Conservation (phyloP, 371 early-diverging fungal genomes). For the Dichotomocladium elegans region DNA sequence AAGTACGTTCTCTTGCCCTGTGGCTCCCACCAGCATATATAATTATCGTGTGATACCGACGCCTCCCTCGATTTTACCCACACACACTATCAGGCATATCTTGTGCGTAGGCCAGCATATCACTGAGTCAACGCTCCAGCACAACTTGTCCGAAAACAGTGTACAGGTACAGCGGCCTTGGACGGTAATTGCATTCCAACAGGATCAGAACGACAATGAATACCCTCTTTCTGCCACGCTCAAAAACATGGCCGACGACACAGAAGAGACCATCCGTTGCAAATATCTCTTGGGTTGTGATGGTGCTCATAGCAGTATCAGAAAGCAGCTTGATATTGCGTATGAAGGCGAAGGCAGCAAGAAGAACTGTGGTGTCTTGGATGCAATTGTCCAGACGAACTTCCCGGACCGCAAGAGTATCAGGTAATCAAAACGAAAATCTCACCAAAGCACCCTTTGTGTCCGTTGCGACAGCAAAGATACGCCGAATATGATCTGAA, state of each 20-base stretch:
- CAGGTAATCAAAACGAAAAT: conserved; percentile 18
- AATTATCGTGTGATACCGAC: not conserved
- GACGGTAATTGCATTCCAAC: conserved; percentile 19
- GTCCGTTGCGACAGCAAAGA: no score
- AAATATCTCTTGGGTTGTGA: conserved; percentile 41
- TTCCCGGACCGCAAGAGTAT: conserved; percentile 34
- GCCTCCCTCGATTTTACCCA: no score
- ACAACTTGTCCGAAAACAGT: conserved; percentile 18
- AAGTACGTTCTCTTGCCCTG: conserved; percentile 21
- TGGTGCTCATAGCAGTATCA: conserved; percentile 40
- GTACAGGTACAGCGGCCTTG: conserved; percentile 35
- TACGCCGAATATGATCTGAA: no score
- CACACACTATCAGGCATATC: conserved; percentile 24
- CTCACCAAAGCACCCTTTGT: not conserved
- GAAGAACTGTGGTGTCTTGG: conserved; percentile 33
- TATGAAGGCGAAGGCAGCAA: conserved; percentile 35
- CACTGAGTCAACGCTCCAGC: conserved; percentile 37
- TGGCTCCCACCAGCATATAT: not conserved
- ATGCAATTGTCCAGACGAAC: conserved; percentile 37
- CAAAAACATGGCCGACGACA: conserved; percentile 21
- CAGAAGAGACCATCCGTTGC: conserved; percentile 20
- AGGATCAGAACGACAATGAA: conserved; percentile 1
- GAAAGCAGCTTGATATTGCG: conserved; percentile 24
- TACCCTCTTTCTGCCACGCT: conserved; percentile 31
- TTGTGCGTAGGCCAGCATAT: conserved; percentile 45